Base-by-base conservation (phyloP, 1,284 basidiomycete species). In the Inonotus obliquus region DNA sequence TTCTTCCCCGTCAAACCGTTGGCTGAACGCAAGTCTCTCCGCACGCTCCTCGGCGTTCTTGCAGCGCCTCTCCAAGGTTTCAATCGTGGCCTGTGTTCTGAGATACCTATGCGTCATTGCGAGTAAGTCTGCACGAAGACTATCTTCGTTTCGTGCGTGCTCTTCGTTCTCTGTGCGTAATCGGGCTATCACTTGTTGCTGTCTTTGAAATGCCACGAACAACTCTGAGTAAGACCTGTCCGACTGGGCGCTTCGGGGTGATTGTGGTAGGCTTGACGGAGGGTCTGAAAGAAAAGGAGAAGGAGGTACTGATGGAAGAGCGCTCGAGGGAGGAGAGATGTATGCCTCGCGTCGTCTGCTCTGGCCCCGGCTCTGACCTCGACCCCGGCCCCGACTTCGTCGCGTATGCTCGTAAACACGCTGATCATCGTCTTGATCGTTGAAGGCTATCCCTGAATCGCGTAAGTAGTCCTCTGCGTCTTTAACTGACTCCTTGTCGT, bases 61-160 rank as follows among this genome's bases (percentile, higher is more conserved):
- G 27, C 47, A 52, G 39, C 49, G 52, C 11, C 19, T 53, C 37
- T 51, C 55, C 25, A 57, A n/a, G 9, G 13, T 38, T 3, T 62
- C 57, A 17, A 27, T 41, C 23, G 27, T 32, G 25, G 51, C 48
- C 23, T 59, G 61, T 19, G 61, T 56, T 21, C 59, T 14, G 44
- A 62, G 57, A 37, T 62, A 62, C 32, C 57, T 38, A 39, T 62
- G 61, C 49, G 61, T 59, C 61, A 62, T 62, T 32, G 61, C 56
- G 2, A 62, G 61, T 19, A 62, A 21, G 38, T 62, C 61, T 29
- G 55, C 39, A 14, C 57, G 27, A 35, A 62, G 61, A 2, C 56
- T 13, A 21, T 60, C 58, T 13, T 44, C 41, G 23, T 37, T 53
- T 4, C 25, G 41, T 21, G 54, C 19, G 21, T 47, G 54, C 37